Conservation (phyloP, 768 basidiomycete species). For the Tricholoma hemisulphureum region DNA sequence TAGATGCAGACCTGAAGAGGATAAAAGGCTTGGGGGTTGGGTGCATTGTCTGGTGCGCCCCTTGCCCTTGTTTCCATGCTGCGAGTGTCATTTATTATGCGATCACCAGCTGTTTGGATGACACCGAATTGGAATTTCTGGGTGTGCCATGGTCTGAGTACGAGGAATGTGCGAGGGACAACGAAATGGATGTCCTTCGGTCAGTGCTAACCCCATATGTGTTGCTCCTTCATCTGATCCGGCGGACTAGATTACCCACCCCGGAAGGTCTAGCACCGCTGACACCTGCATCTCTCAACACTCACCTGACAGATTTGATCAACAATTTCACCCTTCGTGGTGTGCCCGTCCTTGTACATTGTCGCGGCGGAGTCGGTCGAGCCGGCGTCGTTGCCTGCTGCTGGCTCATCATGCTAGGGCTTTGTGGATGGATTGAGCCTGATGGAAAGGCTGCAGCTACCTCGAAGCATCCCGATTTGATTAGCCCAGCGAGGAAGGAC, state of each 20-base stretch:
- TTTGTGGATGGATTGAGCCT: slow-evolving; percentile 67
- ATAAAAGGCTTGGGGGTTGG: slow-evolving; percentile 73
- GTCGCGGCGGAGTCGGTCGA: slow-evolving; percentile 91
- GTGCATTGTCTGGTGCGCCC: slow-evolving; percentile 76
- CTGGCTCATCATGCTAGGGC: slow-evolving; percentile 89
- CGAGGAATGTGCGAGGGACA: slow-evolving; percentile 50
- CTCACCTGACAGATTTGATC: slow-evolving; percentile 63
- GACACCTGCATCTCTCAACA: slow-evolving; percentile 55
- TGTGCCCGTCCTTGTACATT: slow-evolving; percentile 76
- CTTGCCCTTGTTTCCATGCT: neutral
- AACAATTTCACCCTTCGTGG: slow-evolving; percentile 72
- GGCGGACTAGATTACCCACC: slow-evolving; percentile 64
- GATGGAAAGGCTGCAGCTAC: neutral
- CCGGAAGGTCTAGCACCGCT: slow-evolving; percentile 88
- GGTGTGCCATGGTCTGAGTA: slow-evolving; percentile 89
- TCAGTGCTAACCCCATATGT: slow-evolving; percentile 25
- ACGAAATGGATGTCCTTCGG: slow-evolving; percentile 83
- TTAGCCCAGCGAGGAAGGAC: slow-evolving; percentile 28
- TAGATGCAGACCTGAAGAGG: slow-evolving; percentile 71
- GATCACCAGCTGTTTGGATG: slow-evolving; percentile 70
- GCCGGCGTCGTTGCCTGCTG: slow-evolving; percentile 91
- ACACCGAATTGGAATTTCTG: slow-evolving; percentile 77
- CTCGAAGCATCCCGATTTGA: neutral
- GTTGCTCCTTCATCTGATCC: slow-evolving; percentile 4
- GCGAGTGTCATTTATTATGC: neutral